Percentiles rank a stretch among this genome's conserved stretches.
Conservation (phyloP, 1,139 yeast species). For the Pichia sp. region DNA sequence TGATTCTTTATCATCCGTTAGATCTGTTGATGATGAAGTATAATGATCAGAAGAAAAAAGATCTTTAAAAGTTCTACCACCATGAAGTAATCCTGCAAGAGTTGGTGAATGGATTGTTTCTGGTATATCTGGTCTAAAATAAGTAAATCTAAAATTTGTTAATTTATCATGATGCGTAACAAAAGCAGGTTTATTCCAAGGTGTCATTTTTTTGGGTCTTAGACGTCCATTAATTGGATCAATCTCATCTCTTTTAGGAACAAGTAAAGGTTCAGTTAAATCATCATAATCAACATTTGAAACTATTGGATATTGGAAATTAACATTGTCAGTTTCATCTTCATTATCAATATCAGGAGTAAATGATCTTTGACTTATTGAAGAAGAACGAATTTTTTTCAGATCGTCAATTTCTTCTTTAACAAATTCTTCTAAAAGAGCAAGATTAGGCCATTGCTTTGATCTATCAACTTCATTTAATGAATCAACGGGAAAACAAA, state of each 20-base stretch:
- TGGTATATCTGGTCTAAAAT: slow-evolving; percentile 83
- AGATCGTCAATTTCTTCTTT: slow-evolving; percentile 54
- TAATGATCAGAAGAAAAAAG: slow-evolving; percentile 40
- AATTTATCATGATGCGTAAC: slow-evolving; percentile 28
- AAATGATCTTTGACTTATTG: slow-evolving; percentile 18
- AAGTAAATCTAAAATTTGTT: slow-evolving; percentile 68
- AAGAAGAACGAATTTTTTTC: slow-evolving; percentile 36
- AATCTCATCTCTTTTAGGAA: slow-evolving; percentile 50
- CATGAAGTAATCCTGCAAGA: slow-evolving; percentile 69
- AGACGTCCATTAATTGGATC: slow-evolving; percentile 57
- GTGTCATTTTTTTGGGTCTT: slow-evolving; percentile 69
- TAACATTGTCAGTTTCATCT: slow-evolving; percentile 26
- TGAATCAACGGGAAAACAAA: slow-evolving; percentile 67
- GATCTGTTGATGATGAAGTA: slow-evolving; percentile 2
- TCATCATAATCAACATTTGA: slow-evolving; percentile 28
- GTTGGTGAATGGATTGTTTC: slow-evolving; percentile 88
- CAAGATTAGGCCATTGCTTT: slow-evolving; percentile 74
- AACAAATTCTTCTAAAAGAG: slow-evolving; percentile 68
- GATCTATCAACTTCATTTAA: slow-evolving; percentile 36
- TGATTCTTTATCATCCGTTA: not conserved
- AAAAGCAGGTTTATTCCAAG: slow-evolving; percentile 48
- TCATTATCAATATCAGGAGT: slow-evolving; percentile 8
- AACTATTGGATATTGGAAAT: slow-evolving; percentile 31
- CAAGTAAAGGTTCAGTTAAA: slow-evolving; percentile 21
- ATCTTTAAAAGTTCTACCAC: slow-evolving; percentile 41